Base-by-base conservation (phyloP, 768 basidiomycete genomes). In the Chalciporus sphaerocephalus region DNA sequence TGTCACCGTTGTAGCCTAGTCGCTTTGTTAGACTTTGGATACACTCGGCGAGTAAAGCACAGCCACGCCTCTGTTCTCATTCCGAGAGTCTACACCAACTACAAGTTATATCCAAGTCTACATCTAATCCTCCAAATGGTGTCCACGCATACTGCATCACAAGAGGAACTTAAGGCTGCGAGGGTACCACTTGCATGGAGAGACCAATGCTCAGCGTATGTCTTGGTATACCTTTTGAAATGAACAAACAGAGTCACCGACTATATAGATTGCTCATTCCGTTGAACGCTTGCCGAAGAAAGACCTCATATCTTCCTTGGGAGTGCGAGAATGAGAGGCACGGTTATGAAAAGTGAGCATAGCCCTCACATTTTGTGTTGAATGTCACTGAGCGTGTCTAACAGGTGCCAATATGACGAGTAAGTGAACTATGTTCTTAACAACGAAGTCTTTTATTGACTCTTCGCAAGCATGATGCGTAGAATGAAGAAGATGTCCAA, bases 381-480 rank as follows among this genome's bases (percentile, higher is more conserved):
- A 33, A 25, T 22, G 11, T 40, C 45, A 20, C 21, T 25, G 38
- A 43, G 34, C 22, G 15, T 40, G 44, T 23, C 9, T 9, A 39
- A 20, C 39, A 95, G 92, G 70, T 95, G 92, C 61, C 92, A 96
- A 70, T 94, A 92, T 62, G 89, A 93, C 55, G 92, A 96, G 92
- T 94, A 66, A 64, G 87, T 79, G 44, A 5, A 33, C 37, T 15
- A 17, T 39, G 16, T 40, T 27, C 40, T 40, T 21, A 45, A 43
- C 46, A 21, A 18, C 36, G 17, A 13, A 32, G 5, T 25, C 27
- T 3, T 9, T 18, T 12, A 20, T 35, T 54, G 33, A 34, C 43
- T 9, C 17, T 41, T 23, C 18, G 33, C 24, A 53, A 95, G 92
- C 65, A 86, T 91, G 70, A 73, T 93, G 57, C 85, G 87, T 44